These are phyloP conservation scores for Cryphonectria carpinicola DNA, from an alignment of 2,329 filamentous ascomycete species.

Conservation along the genomic window DNA sequence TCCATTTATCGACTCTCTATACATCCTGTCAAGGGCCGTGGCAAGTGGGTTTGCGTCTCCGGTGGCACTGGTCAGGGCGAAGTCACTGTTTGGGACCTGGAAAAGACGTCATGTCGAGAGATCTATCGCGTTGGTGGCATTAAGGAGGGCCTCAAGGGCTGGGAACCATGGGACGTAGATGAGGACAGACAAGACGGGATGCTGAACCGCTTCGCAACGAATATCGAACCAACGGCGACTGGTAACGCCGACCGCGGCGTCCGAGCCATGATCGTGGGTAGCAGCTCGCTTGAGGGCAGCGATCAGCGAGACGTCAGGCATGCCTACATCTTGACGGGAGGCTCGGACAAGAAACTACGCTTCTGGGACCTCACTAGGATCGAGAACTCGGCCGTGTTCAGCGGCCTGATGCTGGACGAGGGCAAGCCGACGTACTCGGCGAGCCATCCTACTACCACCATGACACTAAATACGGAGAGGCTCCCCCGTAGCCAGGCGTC, in stretches of 20 bases:
- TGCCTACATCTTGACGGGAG: slow-evolving; percentile 84
- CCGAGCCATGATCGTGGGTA: slow-evolving; percentile 73
- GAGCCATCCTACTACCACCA: slow-evolving; percentile 63
- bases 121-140: slow-evolving; percentile 75
- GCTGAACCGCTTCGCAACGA: slow-evolving; percentile 81
- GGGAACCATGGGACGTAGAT: slow-evolving; percentile 87
- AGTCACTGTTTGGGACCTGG: slow-evolving; percentile 93
- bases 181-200: slow-evolving; percentile 87
- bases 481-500: slow-evolving; percentile 43
- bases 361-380: slow-evolving; percentile 89
- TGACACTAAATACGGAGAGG: slow-evolving; percentile 70
- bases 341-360: slow-evolving; percentile 85
- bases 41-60: slow-evolving; percentile 84
- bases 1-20: slow-evolving; percentile 79
- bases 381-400: slow-evolving; percentile 80
- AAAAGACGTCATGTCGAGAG: slow-evolving; percentile 86
- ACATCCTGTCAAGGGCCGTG: slow-evolving; percentile 77
- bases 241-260: slow-evolving; percentile 68
- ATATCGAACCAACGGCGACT: slow-evolving; percentile 64
- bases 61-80: slow-evolving; percentile 87
- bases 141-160: slow-evolving; percentile 65
- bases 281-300: slow-evolving; percentile 62
- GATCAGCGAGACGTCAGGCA: slow-evolving; percentile 74
- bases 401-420: slow-evolving; percentile 73
- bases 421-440: slow-evolving; percentile 73